A percentile compares a stretch with the other conserved stretches of the same genome.
These are phyloP conservation scores for Sclerotinia trifoliorum DNA, from an alignment of 2,329 filamentous ascomycete species.

Conservation along the genomic window DNA sequence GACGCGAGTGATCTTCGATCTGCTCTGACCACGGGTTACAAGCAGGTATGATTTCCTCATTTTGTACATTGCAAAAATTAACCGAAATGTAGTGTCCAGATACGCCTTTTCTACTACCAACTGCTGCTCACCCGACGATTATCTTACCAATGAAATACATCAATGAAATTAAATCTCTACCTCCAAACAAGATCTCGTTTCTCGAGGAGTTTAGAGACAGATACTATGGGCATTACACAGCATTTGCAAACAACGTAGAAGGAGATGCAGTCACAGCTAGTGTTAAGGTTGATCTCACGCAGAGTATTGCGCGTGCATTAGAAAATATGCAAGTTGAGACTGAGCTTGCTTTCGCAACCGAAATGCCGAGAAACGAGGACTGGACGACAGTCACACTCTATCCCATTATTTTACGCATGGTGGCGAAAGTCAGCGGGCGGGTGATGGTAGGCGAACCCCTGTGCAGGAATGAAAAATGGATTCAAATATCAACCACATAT, in stretches of 20 bases:
- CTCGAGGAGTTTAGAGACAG: conserved; percentile 15
- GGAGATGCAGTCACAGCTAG: conserved; percentile 9
- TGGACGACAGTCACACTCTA: conserved; percentile 40
- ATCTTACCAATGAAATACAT: conserved; percentile 16
- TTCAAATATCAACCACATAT: conserved; percentile 30
- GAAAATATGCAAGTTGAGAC: conserved; percentile 34
- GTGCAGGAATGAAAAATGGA: conserved; percentile 35
- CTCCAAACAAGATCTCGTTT: conserved; percentile 10
- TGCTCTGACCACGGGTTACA: conserved; percentile 9
- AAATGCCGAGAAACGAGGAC: conserved; percentile 24
- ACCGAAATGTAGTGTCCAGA: background rate
- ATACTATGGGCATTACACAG: conserved; percentile 16
- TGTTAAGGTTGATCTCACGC: conserved; percentile 34
- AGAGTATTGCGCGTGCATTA: conserved; percentile 30
- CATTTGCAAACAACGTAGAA: conserved; percentile 11
- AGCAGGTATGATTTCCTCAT: background rate
- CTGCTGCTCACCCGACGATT: conserved; percentile 2
- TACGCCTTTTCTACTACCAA: conserved; percentile 7
- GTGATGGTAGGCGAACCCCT: conserved; percentile 34
- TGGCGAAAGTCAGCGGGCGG: conserved; percentile 43
- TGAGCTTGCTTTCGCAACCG: conserved; percentile 26
- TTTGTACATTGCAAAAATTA: background rate
- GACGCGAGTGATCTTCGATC: conserved; percentile 1
- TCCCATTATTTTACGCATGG: conserved; percentile 41
- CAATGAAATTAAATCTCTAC: conserved; percentile 19